Evolutionary conservation across 371 early-diverging fungal genomes (phyloP), one percentile per base, ranked within the genome.

Genomic region (Mucor irregularis): DNA sequence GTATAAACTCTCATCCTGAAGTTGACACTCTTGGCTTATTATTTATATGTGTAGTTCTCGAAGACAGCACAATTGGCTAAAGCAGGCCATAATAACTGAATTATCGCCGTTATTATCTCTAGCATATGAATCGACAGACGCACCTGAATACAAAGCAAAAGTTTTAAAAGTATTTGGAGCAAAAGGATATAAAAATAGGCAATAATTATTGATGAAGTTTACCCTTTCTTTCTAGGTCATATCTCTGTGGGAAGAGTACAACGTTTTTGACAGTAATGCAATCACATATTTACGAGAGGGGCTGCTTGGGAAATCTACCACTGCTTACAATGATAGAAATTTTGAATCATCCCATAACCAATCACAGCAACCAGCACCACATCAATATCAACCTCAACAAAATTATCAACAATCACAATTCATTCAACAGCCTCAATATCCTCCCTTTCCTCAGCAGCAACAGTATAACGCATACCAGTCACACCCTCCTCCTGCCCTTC

Each of bases 101-200:
- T 59, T 86, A 16, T 53, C 73, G 22, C 82, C 82, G 1, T 70
- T 78, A 21, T 57, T 86, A 11, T 75, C 76, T 0, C 68, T 74
- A 21, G 83, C 81, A 3, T 86, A 84, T 53, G 75, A 76, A 37
- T 69, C 61, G 19, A 69, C 78, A 5, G 71, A 69, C 28, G 39
- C 67, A 3, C 63, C 71, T n/a, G 79, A 81, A 26, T 42, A 60
- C 14, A 71, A 71, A 34, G 73, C 78, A 5, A 82, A 84, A 39
- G 76, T 86, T n/a, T 62, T 67, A 16, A 86, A 85, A 71, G 84
- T 82, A 75, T n/a, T n/a, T n/a, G n/a, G n/a, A n/a, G n/a, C n/a
- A n/a, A n/a, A n/a, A n/a, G n/a, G n/a, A n/a, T n/a, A n/a, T n/a
- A n/a, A n/a, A n/a, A n/a, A n/a, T n/a, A n/a, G n/a, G n/a, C n/a